Conservation (phyloP, 495 filamentous ascomycete species). For the Tirmania nivea region DNA sequence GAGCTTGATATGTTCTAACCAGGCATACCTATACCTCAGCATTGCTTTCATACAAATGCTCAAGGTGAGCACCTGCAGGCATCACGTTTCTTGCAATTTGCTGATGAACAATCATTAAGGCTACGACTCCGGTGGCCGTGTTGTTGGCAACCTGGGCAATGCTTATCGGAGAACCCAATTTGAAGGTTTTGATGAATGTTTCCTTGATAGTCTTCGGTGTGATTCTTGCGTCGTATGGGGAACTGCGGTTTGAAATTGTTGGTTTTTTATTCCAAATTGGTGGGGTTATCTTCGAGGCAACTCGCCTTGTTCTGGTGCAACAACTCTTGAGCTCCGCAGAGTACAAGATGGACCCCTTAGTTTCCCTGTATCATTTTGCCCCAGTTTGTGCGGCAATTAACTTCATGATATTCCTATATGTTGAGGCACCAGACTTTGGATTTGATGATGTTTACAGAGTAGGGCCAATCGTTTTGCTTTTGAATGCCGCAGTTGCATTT, state of each 20-base stretch:
- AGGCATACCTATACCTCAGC: slow-evolving; percentile 78
- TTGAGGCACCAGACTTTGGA: slow-evolving; percentile 49
- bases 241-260: slow-evolving; percentile 73
- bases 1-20: slow-evolving; percentile 84
- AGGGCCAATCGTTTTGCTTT: slow-evolving; percentile 49
- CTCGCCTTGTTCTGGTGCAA: slow-evolving; percentile 81
- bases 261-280: slow-evolving; percentile 72
- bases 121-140: slow-evolving; percentile 76
- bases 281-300: slow-evolving; percentile 75
- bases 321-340: slow-evolving; percentile 67
- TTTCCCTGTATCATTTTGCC: slow-evolving; percentile 91
- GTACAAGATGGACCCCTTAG: slow-evolving; percentile 94
- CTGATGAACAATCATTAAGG: slow-evolving; percentile 29
- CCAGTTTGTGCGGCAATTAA: slow-evolving; percentile 86
- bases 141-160: slow-evolving; percentile 58
- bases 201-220: slow-evolving; percentile 77
- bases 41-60: slow-evolving; percentile 97
- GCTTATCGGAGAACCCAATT: slow-evolving; percentile 51
- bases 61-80: slow-evolving; percentile 35
- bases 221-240: slow-evolving; percentile 70
- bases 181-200: slow-evolving; percentile 66
- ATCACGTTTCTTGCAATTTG: not conserved
- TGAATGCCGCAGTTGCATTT: slow-evolving; percentile 70
- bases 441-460: slow-evolving; percentile 54
- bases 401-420: slow-evolving; percentile 50